These are phyloP conservation scores for Gremmenia infestans DNA, from an alignment of 2,329 filamentous ascomycete genomes.

Conservation along the genomic window DNA sequence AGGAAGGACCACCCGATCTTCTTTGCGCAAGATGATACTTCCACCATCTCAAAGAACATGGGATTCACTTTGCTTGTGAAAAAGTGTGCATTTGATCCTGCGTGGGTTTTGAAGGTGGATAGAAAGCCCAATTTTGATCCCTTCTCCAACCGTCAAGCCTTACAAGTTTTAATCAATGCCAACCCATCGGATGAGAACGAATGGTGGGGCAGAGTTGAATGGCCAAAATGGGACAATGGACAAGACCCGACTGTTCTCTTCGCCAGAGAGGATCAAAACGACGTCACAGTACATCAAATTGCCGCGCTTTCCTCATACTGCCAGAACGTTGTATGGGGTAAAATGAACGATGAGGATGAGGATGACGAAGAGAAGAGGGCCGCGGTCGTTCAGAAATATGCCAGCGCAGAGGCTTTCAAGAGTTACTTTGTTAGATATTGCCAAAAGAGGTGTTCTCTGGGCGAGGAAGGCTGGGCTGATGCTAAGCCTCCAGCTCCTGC, in stretches of 20 bases:
- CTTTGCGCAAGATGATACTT: not conserved
- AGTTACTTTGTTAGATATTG: not conserved
- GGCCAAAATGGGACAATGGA: not conserved
- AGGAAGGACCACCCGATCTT: not conserved
- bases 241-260: not conserved
- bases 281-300: not conserved
- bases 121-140: not conserved
- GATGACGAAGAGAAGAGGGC: not conserved
- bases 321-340: not conserved
- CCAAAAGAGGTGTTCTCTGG: too few species aligned
- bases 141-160: not conserved
- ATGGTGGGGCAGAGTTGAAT: not conserved
- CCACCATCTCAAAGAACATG: not conserved
- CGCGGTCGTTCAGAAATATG: not conserved
- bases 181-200: not conserved
- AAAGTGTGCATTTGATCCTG: not conserved
- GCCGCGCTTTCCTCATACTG: not conserved
- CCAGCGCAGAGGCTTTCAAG: not conserved
- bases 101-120: not conserved
- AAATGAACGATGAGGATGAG: not conserved
- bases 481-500: too few species aligned
- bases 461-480: too few species aligned
- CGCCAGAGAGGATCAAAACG: not conserved
- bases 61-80: not conserved
- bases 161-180: not conserved